Evolutionary conservation across 2,329 filamentous ascomycete genomes (phyloP).

Genomic region (Myriosclerotinia duriaeana): DNA sequence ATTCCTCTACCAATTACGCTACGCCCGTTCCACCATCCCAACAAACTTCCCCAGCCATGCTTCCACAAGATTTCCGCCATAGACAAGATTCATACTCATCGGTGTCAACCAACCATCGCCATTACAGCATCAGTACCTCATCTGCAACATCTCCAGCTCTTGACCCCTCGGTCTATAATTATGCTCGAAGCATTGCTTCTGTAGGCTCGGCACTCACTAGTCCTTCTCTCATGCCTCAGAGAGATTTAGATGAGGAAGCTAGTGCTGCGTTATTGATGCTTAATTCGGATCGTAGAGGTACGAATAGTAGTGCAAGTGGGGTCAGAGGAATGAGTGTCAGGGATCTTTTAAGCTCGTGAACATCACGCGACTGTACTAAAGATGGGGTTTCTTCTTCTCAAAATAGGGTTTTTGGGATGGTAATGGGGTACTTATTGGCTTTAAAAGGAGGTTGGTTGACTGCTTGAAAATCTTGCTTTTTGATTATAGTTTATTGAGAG

Average conservation of each 20-base stretch:
- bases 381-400: not conserved
- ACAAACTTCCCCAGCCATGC: conserved; percentile 54
- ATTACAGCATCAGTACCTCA: conserved; percentile 50
- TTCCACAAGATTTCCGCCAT: conserved; percentile 47
- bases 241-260: conserved; percentile 61
- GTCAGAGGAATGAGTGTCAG: conserved; percentile 53
- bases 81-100: conserved; percentile 55
- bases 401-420: conserved; percentile 2
- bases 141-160: conserved; percentile 59
- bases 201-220: conserved; percentile 57
- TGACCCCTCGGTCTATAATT: conserved; percentile 50
- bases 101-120: conserved; percentile 50
- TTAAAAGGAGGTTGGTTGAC: not conserved
- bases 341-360: conserved; percentile 53
- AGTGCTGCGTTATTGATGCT: conserved; percentile 87
- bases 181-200: conserved; percentile 43
- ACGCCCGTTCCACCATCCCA: conserved; percentile 32
- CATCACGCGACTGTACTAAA: not conserved
- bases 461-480: not conserved
- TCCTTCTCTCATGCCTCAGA: conserved; percentile 55
- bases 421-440: not conserved
- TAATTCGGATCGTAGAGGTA: conserved; percentile 64
- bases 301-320: conserved; percentile 38
- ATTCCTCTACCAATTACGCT: conserved; percentile 50
- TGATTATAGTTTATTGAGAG: not conserved